Evolutionary conservation across 257 asterid species (phyloP), one percentile per base, ranked within the genome.

Genomic region (Solanum verrucosum): DNA sequence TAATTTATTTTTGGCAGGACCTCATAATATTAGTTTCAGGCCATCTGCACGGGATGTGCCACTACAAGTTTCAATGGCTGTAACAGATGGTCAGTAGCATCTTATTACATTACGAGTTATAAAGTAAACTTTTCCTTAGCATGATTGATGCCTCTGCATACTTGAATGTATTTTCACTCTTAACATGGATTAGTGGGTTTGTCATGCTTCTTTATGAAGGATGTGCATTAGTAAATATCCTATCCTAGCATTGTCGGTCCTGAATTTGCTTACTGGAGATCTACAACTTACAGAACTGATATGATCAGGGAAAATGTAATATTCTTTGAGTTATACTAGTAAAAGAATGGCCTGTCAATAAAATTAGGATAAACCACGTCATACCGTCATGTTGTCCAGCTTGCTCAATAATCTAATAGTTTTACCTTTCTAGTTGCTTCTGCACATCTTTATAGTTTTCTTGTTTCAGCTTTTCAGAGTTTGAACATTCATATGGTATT

Each of bases 21-120:
- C 99, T 63, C 99, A 97, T 88, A 94, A 93, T 88, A 95, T 97
- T 86, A 96, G 99, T 92, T 94, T 91, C 93, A 97, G 98, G 88
- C 98, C 98, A 84, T 85, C 97, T 56, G 96, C 98, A 86, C 90
- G 91, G 87, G 90, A 90, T 85, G 94, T 94, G 92, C 93, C 98
- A 15, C 89, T 97, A 88, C 98, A 96, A 89, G 93, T 95, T 83
- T 94, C 99, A 44, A 97, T 97, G 99, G 91, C 98, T 34, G 98
- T 94, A 86, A 97, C 99, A 23, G 98, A 96, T 93, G 99, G 99
- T 95, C 84, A 52, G 90, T 89, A 79, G 38, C 40, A 44, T 79
- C 37, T 79, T 79, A 42, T 27, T n/a, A 77, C 37, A 77, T 77
- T 77, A 40, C 4, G 37, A 44, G 16, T 44, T 79, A 79, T 20